Base-by-base conservation (phyloP, 345 rosid species). In the Arabidopsis suecica region DNA sequence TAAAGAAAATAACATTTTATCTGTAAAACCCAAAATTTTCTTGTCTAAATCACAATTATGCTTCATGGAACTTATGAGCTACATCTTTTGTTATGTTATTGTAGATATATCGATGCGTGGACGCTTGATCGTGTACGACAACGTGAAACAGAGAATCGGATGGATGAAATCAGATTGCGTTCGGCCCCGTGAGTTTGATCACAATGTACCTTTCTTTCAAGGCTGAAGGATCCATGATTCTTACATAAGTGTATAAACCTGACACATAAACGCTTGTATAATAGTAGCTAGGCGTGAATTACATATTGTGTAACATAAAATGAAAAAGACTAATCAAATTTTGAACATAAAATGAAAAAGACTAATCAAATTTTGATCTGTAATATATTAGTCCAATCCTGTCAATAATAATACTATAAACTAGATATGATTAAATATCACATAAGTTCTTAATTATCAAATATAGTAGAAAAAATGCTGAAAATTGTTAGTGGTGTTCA, bases 31-130 rank as follows among this genome's bases (percentile, higher is more conserved):
- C 8, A 51, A 48, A 18, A 11, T 41, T 36, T 34, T 30, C 30
- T 40, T 61, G 25, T 80, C 41, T 30, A 13, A 47, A 42, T 36
- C 49, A 14, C 20, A 61, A 25, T 20, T 3, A 23, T n/a, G n/a
- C n/a, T n/a, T n/a, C 30, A 54, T 6, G 36, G 32, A 70, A 63
- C 41, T 22, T 54, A 10, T 23, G 13, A 61, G 32, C 6, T 0
- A 61, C 16, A 9, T 45, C 38, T 22, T 54, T 49, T 16, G 5
- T 41, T 59, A 32, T 36, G 33, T 51, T 87, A 87, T 53, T 91
- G 54, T 1, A 94, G 98, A 89, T 76, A 73, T 94, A 56, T 91
- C 97, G 0, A 42, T 91, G 80, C 86, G 91, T 8, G 97, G 91
- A 38, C 85, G 83, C 65, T 59, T 91, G 82, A 84, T 91, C 34